Base-by-base conservation (phyloP, 306 rosid genomes). In the Purshia tridentata region DNA sequence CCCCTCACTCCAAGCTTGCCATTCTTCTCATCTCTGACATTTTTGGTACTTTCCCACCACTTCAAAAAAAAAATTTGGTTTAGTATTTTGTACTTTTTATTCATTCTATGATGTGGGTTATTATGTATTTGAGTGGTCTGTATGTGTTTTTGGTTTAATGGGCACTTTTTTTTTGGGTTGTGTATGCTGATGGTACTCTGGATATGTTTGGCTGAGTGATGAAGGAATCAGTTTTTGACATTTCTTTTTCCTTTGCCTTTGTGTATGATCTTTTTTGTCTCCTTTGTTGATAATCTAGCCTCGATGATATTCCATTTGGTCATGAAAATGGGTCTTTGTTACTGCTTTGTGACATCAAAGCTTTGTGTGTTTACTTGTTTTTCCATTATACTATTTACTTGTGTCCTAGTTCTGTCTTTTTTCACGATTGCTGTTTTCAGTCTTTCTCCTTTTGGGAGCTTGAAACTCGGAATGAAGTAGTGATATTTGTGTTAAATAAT, bases 1-100 rank as follows among this genome's bases (percentile, higher is more conserved):
- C 84, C 40, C 67, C 89, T 8, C 44, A 82, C n/a, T 85, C 95
- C 76, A 87, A 85, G 57, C 73, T 52, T 69, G 87, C 86, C 14
- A 51, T 90, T 80, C 55, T 90, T 65, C 81, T 90, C 20, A 4
- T 84, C 66, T 56, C 91, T 46, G 96, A 90, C 53, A 12, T 81
- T 50, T 88, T 13, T 42, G 86, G 96, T 88, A 79, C 41, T 3
- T 14, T 0, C 60, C 40, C 9, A 19, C 9, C 49, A 39, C 44
- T 46, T 51, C 35, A 39, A 60, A 15, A 20, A 9, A n/a, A n/a
- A n/a, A n/a, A n/a, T 57, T 59, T 62, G 19, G 5, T 14, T 59
- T 59, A 19, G 42, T 6, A 2, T 15, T 10, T 20, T 39, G 54
- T 2, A 20, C 1, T 40, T 15, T 23, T 19, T 5, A 39, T 41